Base-by-base conservation (phyloP, 441 rosid genomes). In the Daphne laureola region DNA sequence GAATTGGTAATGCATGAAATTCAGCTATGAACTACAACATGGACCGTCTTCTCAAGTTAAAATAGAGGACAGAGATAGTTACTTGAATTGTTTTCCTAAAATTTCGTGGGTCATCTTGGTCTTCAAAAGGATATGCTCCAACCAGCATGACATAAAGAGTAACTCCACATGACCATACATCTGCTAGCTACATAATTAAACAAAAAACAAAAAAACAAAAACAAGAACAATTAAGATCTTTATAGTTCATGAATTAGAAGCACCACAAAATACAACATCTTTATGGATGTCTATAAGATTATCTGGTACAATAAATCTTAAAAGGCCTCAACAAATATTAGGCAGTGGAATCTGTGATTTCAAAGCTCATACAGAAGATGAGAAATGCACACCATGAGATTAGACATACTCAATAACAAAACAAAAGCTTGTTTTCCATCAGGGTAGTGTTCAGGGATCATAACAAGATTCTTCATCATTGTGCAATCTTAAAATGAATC, bases 161-260 rank as follows among this genome's bases (percentile, higher is more conserved):
- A 55, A 90, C 97, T 62, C 97, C 96, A 61, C 97, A 90, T 13
- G 97, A 90, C 97, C 97, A 90, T 21, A 90, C 96, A 79, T 90
- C 97, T 52, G 97, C 97, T 71, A 78, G 50, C 97, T 90, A 61
- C 46, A 71, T n/a, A 63, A 51, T 23, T 21, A 21, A 21, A 21
- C 25, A 21, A 21, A 21, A 21, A 21, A 11, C 25, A 54, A 41
- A 11, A 11, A 43, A n/a, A n/a, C n/a, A n/a, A n/a, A n/a, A n/a
- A n/a, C n/a, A n/a, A n/a, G n/a, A n/a, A n/a, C n/a, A n/a, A n/a
- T n/a, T 1, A 31, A 31, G 38, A 31, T 31, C 4, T 0, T 31
- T 31, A 31, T 31, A 2, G 38, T 31, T 31, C 38, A 31, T 0
- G 38, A 31, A 31, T 6, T 11, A 13, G 47, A 31, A 21, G 38